Evolutionary conservation across 2,329 filamentous ascomycete genomes (phyloP), one percentile per base, ranked within the genome.

Genomic region (Aspergillus melleus): DNA sequence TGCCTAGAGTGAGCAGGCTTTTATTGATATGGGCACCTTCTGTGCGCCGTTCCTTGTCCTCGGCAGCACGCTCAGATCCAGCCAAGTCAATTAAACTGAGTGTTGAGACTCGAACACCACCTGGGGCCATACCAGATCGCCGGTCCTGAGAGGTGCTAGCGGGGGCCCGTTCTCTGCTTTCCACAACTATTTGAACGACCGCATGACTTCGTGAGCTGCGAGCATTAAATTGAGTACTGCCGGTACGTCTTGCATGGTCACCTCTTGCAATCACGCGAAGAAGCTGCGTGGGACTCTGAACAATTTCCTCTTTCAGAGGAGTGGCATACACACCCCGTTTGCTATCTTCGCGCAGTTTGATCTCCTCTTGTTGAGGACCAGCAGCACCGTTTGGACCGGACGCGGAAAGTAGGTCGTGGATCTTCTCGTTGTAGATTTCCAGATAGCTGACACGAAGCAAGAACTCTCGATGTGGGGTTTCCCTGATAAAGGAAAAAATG

Each of bases 11-110:
- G 60, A 99, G 86, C 71, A 99, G 79, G 75, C 92, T 97, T 80
- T 98, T 98, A 82, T 99, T 99, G 79, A 99, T 99, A 74, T 99
- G 95, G 12, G 94, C 94, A 64, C 95, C 95, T 77, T 99, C 95
- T 16, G 92, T 91, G 50, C 95, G 86, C 55, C 95, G 87, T 78
- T 98, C 95, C 74, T 98, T 99, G 57, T 89, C 90, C 70, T 98
- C 95, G 3, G 95, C 95, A 46, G 95, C 95, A 76, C 94, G 92
- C 74, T 99, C 95, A 0, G 95, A 98, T 44, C 95, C 95, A 57
- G 95, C 95, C 67, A 99, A 81, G 84, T 99, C 95, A 65, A 99
- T 99, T 72, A 99, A 79, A 73, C 93, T 97, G 58, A 99, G 79
- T 0, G 95, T 98, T 16, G 94, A 98, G 5, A 99, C 95, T 54